These are phyloP conservation scores for Boletus sensibilis DNA, from an alignment of 768 basidiomycete genomes.

Conservation along the genomic window DNA sequence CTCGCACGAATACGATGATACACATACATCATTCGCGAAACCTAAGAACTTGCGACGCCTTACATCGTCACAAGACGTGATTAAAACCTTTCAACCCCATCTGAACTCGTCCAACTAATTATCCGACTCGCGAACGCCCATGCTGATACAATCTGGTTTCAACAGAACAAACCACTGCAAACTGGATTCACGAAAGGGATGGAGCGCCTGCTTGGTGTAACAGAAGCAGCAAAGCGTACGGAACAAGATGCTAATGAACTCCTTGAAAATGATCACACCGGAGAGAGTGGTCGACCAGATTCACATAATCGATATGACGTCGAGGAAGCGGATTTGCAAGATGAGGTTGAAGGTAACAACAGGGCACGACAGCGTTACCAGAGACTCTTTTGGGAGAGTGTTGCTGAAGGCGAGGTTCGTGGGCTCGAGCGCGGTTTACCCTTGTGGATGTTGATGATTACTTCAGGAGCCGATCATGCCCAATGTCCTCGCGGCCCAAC, in stretches of 20 bases:
- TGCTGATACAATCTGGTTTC: slow-evolving; percentile 1
- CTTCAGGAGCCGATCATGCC: slow-evolving; percentile 64
- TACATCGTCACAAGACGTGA: slow-evolving; percentile 58
- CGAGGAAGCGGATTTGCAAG: slow-evolving; percentile 60
- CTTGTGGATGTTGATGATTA: background rate
- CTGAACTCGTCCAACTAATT: slow-evolving; percentile 39
- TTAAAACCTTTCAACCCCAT: slow-evolving; percentile 73
- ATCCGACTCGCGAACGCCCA: background rate
- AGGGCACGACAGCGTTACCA: slow-evolving; percentile 63
- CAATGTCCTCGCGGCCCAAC: slow-evolving; percentile 49
- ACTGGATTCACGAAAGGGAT: slow-evolving; percentile 78
- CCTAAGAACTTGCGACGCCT: slow-evolving; percentile 59
- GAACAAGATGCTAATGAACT: slow-evolving; percentile 2
- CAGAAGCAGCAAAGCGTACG: slow-evolving; percentile 19
- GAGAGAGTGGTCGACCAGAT: background rate
- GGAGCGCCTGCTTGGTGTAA: slow-evolving; percentile 75
- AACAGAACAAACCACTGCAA: slow-evolving; percentile 65
- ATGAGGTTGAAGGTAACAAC: slow-evolving; percentile 54
- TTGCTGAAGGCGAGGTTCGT: slow-evolving; percentile 65
- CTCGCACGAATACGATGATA: slow-evolving; percentile 45
- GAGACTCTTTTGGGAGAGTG: slow-evolving; percentile 76
- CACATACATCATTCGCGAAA: slow-evolving; percentile 66
- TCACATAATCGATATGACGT: slow-evolving; percentile 43
- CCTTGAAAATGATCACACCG: slow-evolving; percentile 7
- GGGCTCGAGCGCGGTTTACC: slow-evolving; percentile 5